phyloP scores from a whole-genome alignment of 352 stramenopile genomes.

The Globisporangium echinulatum region DNA sequence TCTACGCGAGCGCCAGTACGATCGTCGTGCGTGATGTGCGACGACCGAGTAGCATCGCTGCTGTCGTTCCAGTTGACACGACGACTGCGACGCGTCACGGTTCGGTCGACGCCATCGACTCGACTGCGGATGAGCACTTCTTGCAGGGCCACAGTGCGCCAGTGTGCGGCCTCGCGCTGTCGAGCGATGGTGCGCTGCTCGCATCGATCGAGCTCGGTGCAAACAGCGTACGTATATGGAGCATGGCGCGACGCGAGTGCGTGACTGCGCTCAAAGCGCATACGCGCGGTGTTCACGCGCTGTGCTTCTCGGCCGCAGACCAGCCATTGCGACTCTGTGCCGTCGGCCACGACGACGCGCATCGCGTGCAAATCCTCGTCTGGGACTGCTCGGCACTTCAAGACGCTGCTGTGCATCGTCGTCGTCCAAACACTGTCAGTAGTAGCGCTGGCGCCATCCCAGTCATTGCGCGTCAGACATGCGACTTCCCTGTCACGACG shows the following conservation, averaged over 20 bases:
- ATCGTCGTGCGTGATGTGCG: constrained; percentile 47
- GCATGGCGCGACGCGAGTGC: constrained; percentile 34
- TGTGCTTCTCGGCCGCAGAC: constrained; percentile 39
- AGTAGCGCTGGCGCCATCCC: constrained; percentile 10
- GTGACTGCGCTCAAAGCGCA: constrained; percentile 42
- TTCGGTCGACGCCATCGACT: neutral
- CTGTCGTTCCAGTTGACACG: neutral
- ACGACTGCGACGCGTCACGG: constrained; percentile 2
- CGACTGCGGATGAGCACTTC: constrained; percentile 19
- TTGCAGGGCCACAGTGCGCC: constrained; percentile 29
- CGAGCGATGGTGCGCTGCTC: constrained; percentile 30
- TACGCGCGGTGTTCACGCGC: constrained; percentile 30
- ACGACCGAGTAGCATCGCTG: no score
- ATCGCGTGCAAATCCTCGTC: constrained; percentile 67
- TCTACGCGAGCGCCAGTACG: constrained; percentile 61
- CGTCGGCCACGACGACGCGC: constrained; percentile 56
- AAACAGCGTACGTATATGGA: constrained; percentile 46
- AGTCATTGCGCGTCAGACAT: constrained; percentile 78
- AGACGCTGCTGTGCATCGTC: no score
- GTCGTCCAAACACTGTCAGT: neutral
- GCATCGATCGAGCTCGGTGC: constrained; percentile 29
- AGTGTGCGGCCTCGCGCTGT: constrained; percentile 36
- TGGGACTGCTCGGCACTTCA: constrained; percentile 47
- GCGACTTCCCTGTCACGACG: constrained; percentile 69
- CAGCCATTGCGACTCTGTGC: constrained; percentile 34